Evolutionary conservation across 495 filamentous ascomycete species (phyloP).

Genomic region (Bryoglossum gracile): DNA sequence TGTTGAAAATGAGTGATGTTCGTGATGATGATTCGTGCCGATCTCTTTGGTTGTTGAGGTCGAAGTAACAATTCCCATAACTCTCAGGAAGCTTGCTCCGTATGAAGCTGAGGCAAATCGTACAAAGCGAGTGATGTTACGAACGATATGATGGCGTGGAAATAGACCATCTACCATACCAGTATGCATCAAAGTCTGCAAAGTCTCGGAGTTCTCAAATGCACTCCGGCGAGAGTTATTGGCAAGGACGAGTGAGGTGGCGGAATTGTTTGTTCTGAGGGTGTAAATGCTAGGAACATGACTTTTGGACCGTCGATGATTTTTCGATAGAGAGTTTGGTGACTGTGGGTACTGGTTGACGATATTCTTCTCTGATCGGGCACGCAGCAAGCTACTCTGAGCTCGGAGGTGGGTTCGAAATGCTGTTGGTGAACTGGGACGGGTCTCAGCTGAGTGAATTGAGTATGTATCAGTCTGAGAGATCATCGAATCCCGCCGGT

Average conservation of each 20-base stretch:
- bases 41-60: conserved; percentile 19
- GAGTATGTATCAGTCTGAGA: conserved; percentile 56
- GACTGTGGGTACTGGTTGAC: conserved; percentile 15
- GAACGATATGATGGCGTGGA: conserved; percentile 56
- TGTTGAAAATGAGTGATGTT: conserved; percentile 64
- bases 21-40: conserved; percentile 47
- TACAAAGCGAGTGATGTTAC: conserved; percentile 67
- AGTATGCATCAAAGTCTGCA: conserved; percentile 47
- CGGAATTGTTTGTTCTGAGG: conserved; percentile 54
- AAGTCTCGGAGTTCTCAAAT: conserved; percentile 47
- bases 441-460: conserved; percentile 36
- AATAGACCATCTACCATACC: conserved; percentile 58
- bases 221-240: conserved; percentile 39
- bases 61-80: conserved; percentile 52
- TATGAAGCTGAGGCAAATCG: conserved; percentile 75
- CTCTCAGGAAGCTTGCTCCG: conserved; percentile 59
- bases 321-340: conserved; percentile 22
- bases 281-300: conserved; percentile 63
- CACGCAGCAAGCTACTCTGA: conserved; percentile 41
- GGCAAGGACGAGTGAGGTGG: conserved; percentile 56
- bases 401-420: conserved; percentile 40
- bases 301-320: conserved; percentile 33
- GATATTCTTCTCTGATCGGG: conserved; percentile 41
- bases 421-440: conserved; percentile 41
- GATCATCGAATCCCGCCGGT: conserved; percentile 48